Conservation (phyloP, 2,329 filamentous ascomycete genomes). For the Neopestalotiopsis sp. region DNA sequence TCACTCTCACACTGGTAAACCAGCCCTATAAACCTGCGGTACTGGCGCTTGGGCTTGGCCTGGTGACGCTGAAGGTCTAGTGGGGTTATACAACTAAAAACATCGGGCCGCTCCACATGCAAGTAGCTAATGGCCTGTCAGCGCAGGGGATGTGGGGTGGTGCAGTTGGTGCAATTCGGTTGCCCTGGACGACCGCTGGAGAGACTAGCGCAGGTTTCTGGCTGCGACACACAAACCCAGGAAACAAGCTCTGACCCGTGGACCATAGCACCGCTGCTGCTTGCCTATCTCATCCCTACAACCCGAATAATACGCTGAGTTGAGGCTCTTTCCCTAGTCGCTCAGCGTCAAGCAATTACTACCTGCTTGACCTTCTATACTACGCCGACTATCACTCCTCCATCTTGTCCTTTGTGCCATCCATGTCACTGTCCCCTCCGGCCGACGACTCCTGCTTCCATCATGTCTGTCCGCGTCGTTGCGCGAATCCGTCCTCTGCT, state of each 20-base stretch:
- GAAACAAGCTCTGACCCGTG: slow-evolving; percentile 1
- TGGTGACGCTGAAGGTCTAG: background rate
- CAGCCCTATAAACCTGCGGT: too few relatives aligned
- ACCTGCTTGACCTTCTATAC: background rate
- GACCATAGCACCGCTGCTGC: background rate
- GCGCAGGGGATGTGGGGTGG: slow-evolving; percentile 1
- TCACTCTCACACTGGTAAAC: too few relatives aligned
- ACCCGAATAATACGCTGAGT: background rate
- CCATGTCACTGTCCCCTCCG: background rate
- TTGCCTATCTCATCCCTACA: slow-evolving; percentile 3
- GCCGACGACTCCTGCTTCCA: background rate
- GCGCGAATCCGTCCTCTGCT: slow-evolving; percentile 89
- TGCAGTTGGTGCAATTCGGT: background rate
- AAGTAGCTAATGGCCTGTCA: background rate
- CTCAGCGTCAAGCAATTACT: background rate
- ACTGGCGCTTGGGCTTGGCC: too few relatives aligned
- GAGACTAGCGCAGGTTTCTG: background rate
- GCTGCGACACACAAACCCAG: background rate
- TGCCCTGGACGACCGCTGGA: slow-evolving; percentile 10
- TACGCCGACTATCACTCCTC: background rate
- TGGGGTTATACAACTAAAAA: background rate
- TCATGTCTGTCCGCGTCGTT: slow-evolving; percentile 80
- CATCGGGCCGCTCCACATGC: background rate
- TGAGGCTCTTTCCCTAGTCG: background rate
- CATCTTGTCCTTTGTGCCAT: background rate